Base-by-base conservation (phyloP, 352 stramenopile species). In the Pythium dissotocum region DNA sequence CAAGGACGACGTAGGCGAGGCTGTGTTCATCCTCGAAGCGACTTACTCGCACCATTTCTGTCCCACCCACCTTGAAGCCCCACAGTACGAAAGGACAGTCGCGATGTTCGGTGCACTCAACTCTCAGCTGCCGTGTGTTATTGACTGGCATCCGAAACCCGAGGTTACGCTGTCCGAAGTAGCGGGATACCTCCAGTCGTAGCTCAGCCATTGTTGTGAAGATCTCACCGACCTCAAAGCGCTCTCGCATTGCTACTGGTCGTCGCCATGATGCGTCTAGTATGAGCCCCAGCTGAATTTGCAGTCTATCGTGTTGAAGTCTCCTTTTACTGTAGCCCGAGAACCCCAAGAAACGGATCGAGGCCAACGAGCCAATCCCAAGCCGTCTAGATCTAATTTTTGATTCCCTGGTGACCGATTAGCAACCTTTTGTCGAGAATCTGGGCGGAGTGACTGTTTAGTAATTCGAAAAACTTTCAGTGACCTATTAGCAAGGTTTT, bases 41-140 rank as follows among this genome's bases (percentile, higher is more conserved):
- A 46, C 18, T 67, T 4, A 67, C 18, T 7, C 38, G 6, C 1
- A 44, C 60, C 18, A 40, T 36, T 4, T 66, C 48, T 14, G 60
- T 53, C 18, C 35, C 46, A 12, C 36, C n/a, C 8, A 67, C n/a
- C 18, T 8, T 67, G 12, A 46, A 55, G 6, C 21, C 49, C 28
- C 26, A 59, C 6, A 67, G 36, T 4, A 40, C 2, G 42, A 67
- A 60, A 2, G 60, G 21, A 40, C 48, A 60, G 4, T 65, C 49
- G 1, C 21, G 30, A 32, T 65, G 59, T 9, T 65, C 59, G 21
- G 59, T 65, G 14, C 59, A 59, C 21, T 51, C 30, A 4, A 65
- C 59, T 18, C 38, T 26, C 5, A 65, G 59, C 24, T 42, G 26
- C n/a, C 28, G 26, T 2, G 36, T 65, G 33, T 65, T 58, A 48